Evolutionary conservation across 495 filamentous ascomycete species (phyloP), one percentile per base, ranked within the genome.

Genomic region (Ramalina peruviana): DNA sequence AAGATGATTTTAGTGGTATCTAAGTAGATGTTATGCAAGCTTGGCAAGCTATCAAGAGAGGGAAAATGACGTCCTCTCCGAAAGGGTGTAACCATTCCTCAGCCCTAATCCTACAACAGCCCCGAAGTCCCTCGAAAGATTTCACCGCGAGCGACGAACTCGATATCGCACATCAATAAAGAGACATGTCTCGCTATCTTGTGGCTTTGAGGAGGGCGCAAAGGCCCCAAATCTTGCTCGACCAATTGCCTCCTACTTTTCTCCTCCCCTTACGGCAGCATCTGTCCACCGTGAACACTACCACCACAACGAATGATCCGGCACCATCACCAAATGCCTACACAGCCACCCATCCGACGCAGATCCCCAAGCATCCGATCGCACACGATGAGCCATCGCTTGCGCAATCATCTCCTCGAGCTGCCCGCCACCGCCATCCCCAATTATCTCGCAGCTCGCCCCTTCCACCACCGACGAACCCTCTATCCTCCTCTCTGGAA

Each of bases 401-500:
- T 50, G 57, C 30, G 12, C 43, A n/a, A 53, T 55, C 46, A 43
- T 51, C 50, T 25, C 58, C 56, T 1, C 43, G 58, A 47, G 40
- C 56, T 23, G 54, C 49, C 30, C 52, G 49, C 20, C 57, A 60
- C 43, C 51, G 53, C 23, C 62, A 53, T 45, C 58, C 25, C 58
- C 54, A 49, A 51, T 46, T 46, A 53, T 43, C 64, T 62, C 33
- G 57, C 63, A 43, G 49, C 59, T 54, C 51, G 48, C 57, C 50
- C 46, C 49, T 47, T 46, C 52, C 50, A 48, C 48, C 52, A 49
- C 57, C 47, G n/a, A 51, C 27, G 47, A 33, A 47, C 55, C 64
- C 57, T 56, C 62, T 41, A 62, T 52, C 55, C 60, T 68, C 42
- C 59, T 47, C 68, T 48, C 61, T 72, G 36, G 78, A 79, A 6